Evolutionary conservation across 2,329 filamentous ascomycete genomes (phyloP), one percentile per base, ranked within the genome.

Genomic region (Colletotrichum viniferum): DNA sequence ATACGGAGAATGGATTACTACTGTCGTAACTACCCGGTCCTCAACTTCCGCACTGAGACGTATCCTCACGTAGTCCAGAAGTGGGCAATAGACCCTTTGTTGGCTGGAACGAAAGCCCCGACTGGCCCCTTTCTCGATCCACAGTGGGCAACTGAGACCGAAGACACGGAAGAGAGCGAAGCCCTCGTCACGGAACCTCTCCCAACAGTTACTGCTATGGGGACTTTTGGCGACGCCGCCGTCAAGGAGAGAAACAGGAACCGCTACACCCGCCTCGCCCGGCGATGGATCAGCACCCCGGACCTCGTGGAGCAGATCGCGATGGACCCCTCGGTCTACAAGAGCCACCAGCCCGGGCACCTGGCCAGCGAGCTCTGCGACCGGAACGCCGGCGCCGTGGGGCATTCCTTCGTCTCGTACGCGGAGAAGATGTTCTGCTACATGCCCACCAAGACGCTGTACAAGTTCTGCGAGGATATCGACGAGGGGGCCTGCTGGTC

Each of bases 361-460:
- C 8, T 18, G 4, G 56, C 56, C 14, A 60, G 56, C 26, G 21
- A 26, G 56, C 56, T 60, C 24, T 60, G 56, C 56, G 24, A 60
- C 28, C 24, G 26, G 26, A 28, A 26, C 5, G 56, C 24, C 26
- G 18, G 56, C 56, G 56, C 56, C 18, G 24, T 63, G 14, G 60
- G 60, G n/a, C 32, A 21, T n/a, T 63, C 60, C 0, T 76, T 78
- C 36, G 77, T 78, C 16, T 78, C 77, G 13, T 78, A 77, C 64
- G 13, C 21, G 7, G 77, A 78, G 63, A 43, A 71, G 21, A 76
- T 68, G 58, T 78, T 78, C 62, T 78, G 77, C 70, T 63, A 78
- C 73, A 78, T 78, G 77, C 60, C 64, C 32, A 60, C 63, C 66
- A 78, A 78, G 75, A 77, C 60, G 7, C 3, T 77, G 30, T 78